Evolutionary conservation across 78 protist species (phyloP).

Genomic region (Protostelium mycophagum): DNA sequence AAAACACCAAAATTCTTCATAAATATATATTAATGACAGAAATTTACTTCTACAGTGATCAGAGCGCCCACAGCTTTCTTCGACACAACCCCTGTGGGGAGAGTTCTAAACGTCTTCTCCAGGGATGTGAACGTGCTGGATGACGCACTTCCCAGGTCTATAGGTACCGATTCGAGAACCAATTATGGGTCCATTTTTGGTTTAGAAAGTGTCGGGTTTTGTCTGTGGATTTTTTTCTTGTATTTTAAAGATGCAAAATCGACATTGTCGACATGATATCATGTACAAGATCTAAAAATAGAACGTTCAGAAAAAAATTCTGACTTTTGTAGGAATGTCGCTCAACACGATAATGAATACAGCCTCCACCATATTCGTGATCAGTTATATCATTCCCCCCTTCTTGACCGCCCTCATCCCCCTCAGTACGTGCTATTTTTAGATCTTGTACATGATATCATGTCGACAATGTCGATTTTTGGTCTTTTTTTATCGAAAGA

Average conservation of each 20-base stretch:
- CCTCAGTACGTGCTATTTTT: background rate
- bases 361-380: background rate
- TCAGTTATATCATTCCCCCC: background rate
- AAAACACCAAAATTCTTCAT: too few species aligned
- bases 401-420: background rate
- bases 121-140: constrained; percentile 53
- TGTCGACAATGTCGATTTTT: too few species aligned
- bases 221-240: too few species aligned
- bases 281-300: too few species aligned
- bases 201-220: too few species aligned
- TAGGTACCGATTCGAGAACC: background rate
- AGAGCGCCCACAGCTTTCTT: constrained; percentile 90
- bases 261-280: too few species aligned
- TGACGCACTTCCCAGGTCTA: background rate
- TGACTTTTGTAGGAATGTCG: background rate
- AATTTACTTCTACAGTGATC: constrained; percentile 32
- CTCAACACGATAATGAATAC: background rate
- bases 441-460: too few species aligned
- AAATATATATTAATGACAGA: too few species aligned
- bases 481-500: too few species aligned
- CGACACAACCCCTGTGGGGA: constrained; percentile 92
- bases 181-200: too few species aligned
- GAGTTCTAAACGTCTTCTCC: constrained; percentile 90
- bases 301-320: too few species aligned
- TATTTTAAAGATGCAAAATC: too few species aligned